These are phyloP conservation scores for Saccharomycopsis javanensis DNA, from an alignment of 805 yeast genomes.

Conservation along the genomic window DNA sequence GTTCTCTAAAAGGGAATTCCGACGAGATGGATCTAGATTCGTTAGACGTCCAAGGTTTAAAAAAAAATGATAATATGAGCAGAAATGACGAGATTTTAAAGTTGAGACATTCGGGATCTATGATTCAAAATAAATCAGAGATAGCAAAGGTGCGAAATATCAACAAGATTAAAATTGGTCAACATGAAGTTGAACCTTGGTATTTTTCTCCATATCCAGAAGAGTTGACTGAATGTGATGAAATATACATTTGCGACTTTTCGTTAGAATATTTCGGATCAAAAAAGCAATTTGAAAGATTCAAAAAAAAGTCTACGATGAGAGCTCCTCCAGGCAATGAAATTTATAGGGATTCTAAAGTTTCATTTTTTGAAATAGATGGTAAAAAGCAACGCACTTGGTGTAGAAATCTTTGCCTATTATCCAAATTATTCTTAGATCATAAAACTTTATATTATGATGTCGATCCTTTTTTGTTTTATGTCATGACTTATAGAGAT, in stretches of 20 bases:
- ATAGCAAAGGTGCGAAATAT: constrained; percentile 86
- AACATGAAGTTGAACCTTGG: constrained; percentile 95
- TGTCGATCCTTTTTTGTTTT: constrained; percentile 94
- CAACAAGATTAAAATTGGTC: constrained; percentile 71
- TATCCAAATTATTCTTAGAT: constrained; percentile 85
- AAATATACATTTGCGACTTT: constrained; percentile 83
- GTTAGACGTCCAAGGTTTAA: constrained; percentile 74
- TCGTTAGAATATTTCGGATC: constrained; percentile 85
- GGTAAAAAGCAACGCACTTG: constrained; percentile 94
- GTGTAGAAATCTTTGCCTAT: constrained; percentile 89
- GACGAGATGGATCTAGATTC: constrained; percentile 81
- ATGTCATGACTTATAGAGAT: constrained; percentile 88
- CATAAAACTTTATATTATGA: constrained; percentile 95
- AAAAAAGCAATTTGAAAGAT: constrained; percentile 83
- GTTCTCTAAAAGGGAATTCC: constrained; percentile 24
- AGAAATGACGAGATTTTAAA: constrained; percentile 90
- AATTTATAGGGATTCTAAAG: constrained; percentile 84
- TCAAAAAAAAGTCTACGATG: constrained; percentile 76
- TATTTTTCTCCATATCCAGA: constrained; percentile 96
- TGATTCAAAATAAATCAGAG: constrained; percentile 84
- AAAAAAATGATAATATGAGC: constrained; percentile 55
- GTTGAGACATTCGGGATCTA: constrained; percentile 89
- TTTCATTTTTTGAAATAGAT: constrained; percentile 94
- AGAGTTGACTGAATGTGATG: constrained; percentile 88
- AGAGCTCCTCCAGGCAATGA: constrained; percentile 98